Evolutionary conservation across 306 rosid genomes (phyloP), one percentile per base, ranked within the genome.

Genomic region (Psophocarpus tetragonolobus): DNA sequence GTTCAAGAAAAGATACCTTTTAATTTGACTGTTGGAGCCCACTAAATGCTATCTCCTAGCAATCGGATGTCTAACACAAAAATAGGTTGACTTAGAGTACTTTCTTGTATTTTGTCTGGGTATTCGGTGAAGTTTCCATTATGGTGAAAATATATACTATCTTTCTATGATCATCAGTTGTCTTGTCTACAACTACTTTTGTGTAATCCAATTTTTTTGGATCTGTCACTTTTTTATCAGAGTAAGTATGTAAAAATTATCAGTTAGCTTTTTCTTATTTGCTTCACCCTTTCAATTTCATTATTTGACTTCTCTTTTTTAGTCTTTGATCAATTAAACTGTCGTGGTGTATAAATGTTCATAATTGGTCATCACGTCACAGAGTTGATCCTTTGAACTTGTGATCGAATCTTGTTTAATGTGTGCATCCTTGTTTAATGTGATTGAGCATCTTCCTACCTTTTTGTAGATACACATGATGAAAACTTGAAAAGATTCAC

Each of bases 281-380:
- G 10, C 29, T 38, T 41, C 48, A 9, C 45, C 33, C 33, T 66
- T 44, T 15, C 20, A 4, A 12, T 17, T 53, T 56, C 7, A 12
- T 39, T 27, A 41, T 54, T 56, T 50, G 32, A 20, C 48, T 39
- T 29, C 5, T 50, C 68, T 56, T 68, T 18, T 56, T 57, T 38
- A 68, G 38, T 78, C 69, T 18, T 18, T 42, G 77, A 42, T 79
- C 42, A 79, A 23, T 70, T 45, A 78, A 32, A 29, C 71, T 32
- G n/a, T 57, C 21, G 3, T 33, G 17, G 33, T 17, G 21, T 24
- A 23, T 69, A n/a, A 32, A 42, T 14, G 20, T 53, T n/a, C 36
- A 5, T 27, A 27, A 38, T 77, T 53, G 58, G 20, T 68, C 8
- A 6, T 56, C 47, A 39, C 45, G 45, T 68, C 44, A 62, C 36